Evolutionary conservation across 2,329 filamentous ascomycete genomes (phyloP).

Genomic region (Alternaria gaisen): DNA sequence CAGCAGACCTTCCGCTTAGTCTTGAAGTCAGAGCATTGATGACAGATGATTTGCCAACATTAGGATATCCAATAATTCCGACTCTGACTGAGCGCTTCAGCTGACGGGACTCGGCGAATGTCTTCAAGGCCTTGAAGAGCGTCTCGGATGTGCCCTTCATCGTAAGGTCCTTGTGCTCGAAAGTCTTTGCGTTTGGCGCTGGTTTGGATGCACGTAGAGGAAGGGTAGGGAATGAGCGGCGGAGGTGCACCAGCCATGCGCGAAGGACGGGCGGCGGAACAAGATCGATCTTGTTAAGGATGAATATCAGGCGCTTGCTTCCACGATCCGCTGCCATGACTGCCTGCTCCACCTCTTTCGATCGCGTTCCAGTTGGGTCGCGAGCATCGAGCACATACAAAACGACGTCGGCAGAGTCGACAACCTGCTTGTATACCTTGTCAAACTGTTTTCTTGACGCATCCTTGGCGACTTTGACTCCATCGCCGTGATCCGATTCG

Average conservation of each 20-base stretch:
- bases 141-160: conserved; percentile 85
- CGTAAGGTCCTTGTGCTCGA: conserved; percentile 90
- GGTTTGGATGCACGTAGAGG: conserved; percentile 85
- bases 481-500: conserved; percentile 54
- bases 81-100: conserved; percentile 90
- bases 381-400: conserved; percentile 93
- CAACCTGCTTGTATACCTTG: conserved; percentile 94
- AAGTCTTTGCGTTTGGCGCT: conserved; percentile 85
- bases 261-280: conserved; percentile 83
- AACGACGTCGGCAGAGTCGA: conserved; percentile 87
- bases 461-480: conserved; percentile 56
- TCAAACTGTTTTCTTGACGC: conserved; percentile 87
- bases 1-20: conserved; percentile 72
- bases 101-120: conserved; percentile 82
- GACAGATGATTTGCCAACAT: conserved; percentile 95
- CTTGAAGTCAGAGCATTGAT: conserved; percentile 90
- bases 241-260: conserved; percentile 83
- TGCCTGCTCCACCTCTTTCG: conserved; percentile 87
- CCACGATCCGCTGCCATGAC: conserved; percentile 87
- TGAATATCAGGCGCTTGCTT: conserved; percentile 86
- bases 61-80: conserved; percentile 93
- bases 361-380: conserved; percentile 89
- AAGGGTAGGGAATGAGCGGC: conserved; percentile 89
- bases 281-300: conserved; percentile 96
- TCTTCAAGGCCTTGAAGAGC: conserved; percentile 88